These are phyloP conservation scores for Gossypium lobatum DNA, from an alignment of 441 rosid species.

Conservation along the genomic window DNA sequence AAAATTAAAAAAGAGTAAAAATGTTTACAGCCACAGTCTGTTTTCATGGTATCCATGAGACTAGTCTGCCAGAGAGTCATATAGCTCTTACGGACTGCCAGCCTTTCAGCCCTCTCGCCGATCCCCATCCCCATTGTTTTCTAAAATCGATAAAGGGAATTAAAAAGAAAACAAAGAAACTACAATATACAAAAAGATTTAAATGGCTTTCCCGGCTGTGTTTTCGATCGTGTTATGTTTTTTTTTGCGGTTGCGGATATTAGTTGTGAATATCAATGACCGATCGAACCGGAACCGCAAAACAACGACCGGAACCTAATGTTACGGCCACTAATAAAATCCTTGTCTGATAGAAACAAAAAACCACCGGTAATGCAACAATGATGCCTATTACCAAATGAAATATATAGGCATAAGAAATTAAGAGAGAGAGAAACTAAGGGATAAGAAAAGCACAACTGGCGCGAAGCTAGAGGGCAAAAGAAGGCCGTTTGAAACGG, in stretches of 20 bases:
- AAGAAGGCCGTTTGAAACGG: not conserved
- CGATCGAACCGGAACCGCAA: not conserved
- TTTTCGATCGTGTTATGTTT: not conserved
- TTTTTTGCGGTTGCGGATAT: not conserved
- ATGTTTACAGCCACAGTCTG: constrained; percentile 34
- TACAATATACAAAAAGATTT: not conserved
- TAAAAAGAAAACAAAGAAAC: not conserved
- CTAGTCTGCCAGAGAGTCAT: constrained; percentile 43
- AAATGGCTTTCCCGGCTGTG: not conserved
- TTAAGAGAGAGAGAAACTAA: not conserved
- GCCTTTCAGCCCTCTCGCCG: constrained; percentile 18
- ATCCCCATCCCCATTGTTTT: constrained; percentile 24
- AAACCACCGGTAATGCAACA: not conserved
- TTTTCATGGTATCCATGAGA: constrained; percentile 27
- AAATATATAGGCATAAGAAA: not conserved
- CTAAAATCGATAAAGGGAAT: not conserved
- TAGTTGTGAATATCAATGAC: not conserved
- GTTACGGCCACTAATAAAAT: not conserved
- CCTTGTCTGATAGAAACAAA: not conserved
- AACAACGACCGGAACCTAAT: not conserved
- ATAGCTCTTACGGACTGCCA: constrained; percentile 36
- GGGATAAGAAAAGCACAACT: not conserved
- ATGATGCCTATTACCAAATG: not conserved
- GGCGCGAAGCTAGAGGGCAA: not conserved
- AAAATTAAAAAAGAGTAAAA: not conserved